Evolutionary conservation across 768 basidiomycete species (phyloP), one percentile per base, ranked within the genome.

Genomic region (Pulveroboletus ravenelii): DNA sequence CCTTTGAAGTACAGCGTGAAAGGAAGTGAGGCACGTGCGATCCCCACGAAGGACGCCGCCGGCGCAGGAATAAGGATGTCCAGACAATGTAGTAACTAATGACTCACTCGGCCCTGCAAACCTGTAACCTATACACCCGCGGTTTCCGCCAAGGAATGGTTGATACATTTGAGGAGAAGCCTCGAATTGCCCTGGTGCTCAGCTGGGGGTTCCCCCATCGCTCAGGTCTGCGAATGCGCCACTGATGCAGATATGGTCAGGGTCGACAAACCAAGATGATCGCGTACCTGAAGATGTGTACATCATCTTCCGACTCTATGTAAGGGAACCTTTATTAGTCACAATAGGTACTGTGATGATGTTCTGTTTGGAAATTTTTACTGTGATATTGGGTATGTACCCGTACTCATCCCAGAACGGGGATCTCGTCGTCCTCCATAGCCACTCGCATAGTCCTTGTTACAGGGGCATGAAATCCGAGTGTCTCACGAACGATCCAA

Each of bases 291-390:
- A 88, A 88, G 53, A 67, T 70, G 37, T 71, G 61, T n/a, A 84
- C 83, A 60, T 89, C 84, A 27, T 27, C 2, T 6, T 27, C 25
- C 71, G 71, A 13, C 87, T 87, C 81, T 85, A 90, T 17, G 84
- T 67, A 30, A 67, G 69, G 45, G 50, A 49, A 54, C 70, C 72
- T 58, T 77, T 76, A 65, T 89, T 85, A 60, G 84, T 73, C 1
- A 79, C 76, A 42, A 83, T 78, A 7, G 81, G 79, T 43, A 88
- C 72, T 2, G 77, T 77, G 61, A 87, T 73, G 53, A 77, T 75
- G 56, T 84, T 80, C 41, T 80, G 74, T 56, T 72, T 70, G 47
- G 71, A 61, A 39, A 80, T 60, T 50, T 62, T 66, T 52, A 80
- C 70, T 45, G 55, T 58, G n/a, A 51, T 50, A 29, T 69, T 57